Percentiles rank a stretch among this genome's conserved stretches.
Conservation (phyloP, 768 basidiomycete species). For the Tremella yokohamensis region DNA sequence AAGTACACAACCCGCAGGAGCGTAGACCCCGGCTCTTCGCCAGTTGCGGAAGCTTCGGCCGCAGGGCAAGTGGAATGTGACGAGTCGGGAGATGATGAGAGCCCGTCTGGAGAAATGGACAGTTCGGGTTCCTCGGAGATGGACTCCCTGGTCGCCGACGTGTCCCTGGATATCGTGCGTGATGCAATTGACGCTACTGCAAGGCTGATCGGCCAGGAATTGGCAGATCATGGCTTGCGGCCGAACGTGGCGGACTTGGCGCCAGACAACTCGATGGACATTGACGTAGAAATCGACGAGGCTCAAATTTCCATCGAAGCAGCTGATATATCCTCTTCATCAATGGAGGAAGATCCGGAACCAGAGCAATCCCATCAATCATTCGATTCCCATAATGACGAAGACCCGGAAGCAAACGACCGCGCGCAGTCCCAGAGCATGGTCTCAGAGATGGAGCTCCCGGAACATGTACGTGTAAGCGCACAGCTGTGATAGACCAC, state of each 20-base stretch:
- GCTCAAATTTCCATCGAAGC: too few species aligned
- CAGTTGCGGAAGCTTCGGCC: slow-evolving; percentile 3
- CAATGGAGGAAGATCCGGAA: slow-evolving; percentile 1
- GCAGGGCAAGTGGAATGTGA: slow-evolving; percentile 11
- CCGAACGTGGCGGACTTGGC: too few species aligned
- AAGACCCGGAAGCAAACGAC: slow-evolving; percentile 5
- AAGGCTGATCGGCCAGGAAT: background rate
- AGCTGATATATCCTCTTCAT: too few species aligned
- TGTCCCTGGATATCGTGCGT: slow-evolving; percentile 40
- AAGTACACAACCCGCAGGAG: slow-evolving; percentile 17
- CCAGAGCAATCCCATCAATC: slow-evolving; percentile 3
- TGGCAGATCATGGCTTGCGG: too few species aligned
- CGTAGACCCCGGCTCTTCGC: slow-evolving; percentile 11
- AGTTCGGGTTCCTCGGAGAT: slow-evolving; percentile 52
- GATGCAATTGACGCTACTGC: background rate
- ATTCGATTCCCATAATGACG: slow-evolving; percentile 12
- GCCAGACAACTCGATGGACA: too few species aligned
- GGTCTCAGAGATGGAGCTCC: background rate
- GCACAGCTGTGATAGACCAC: too few species aligned
- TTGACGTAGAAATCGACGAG: background rate
- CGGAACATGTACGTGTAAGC: background rate
- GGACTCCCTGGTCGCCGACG: slow-evolving; percentile 55
- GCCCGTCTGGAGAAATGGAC: background rate
- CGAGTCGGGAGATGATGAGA: background rate
- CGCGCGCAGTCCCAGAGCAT: too few species aligned